phyloP scores from a whole-genome alignment of 2,329 filamentous ascomycete genomes.

The Moelleriella libera region DNA sequence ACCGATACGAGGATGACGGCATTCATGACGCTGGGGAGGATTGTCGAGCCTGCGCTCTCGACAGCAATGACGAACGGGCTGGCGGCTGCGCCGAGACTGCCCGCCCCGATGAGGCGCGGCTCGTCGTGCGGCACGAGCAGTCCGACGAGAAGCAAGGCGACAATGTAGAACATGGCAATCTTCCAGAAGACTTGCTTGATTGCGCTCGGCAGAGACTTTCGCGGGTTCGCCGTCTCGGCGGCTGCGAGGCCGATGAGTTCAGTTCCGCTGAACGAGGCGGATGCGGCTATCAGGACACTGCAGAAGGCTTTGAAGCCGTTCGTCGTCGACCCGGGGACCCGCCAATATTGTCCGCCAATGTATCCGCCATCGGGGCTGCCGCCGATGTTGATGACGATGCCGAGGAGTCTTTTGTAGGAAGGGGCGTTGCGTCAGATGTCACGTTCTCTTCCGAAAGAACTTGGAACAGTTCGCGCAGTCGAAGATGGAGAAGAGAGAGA shows the following conservation, averaged over 20 bases:
- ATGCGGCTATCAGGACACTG: slow-evolving; percentile 25
- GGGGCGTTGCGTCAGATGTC: too few species aligned
- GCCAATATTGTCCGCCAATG: background rate
- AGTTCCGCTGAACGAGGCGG: slow-evolving; percentile 64
- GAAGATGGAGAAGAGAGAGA: background rate
- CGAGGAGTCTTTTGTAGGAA: background rate
- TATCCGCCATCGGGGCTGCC: background rate
- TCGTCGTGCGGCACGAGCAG: background rate
- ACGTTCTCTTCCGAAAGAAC: too few species aligned
- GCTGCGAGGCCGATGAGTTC: slow-evolving; percentile 66
- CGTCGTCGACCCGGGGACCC: background rate
- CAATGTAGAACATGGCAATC: slow-evolving; percentile 79
- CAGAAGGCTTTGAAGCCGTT: background rate
- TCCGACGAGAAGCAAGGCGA: slow-evolving; percentile 38
- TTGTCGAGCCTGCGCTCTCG: background rate
- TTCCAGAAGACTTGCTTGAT: slow-evolving; percentile 95
- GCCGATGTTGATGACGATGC: background rate
- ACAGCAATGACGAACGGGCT: background rate
- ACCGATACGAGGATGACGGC: background rate
- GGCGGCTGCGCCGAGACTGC: background rate
- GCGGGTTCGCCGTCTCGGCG: slow-evolving; percentile 64
- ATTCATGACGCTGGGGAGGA: background rate
- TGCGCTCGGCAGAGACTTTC: slow-evolving; percentile 70
- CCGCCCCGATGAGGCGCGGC: background rate
- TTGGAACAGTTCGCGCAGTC: too few species aligned